Base-by-base conservation (phyloP, 345 rosid species). In the Moricandia arvensis region DNA sequence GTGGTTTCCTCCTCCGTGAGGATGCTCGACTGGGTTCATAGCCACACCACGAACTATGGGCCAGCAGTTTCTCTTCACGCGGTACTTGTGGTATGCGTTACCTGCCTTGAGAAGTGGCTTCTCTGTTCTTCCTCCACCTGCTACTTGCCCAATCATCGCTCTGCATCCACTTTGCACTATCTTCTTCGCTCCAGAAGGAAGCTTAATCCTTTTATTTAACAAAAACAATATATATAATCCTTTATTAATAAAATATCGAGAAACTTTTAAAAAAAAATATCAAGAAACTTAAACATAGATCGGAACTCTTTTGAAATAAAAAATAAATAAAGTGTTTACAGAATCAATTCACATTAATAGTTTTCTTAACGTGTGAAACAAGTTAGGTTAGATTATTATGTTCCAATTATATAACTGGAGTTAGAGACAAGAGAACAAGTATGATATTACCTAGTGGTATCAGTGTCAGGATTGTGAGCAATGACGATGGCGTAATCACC, bases 1-100 rank as follows among this genome's bases (percentile, higher is more conserved):
- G 55, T 88, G 93, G 88, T 88, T 88, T 78, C 93, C 90, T 69
- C 93, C 93, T 53, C 93, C 93, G 6, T 88, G 93, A 18, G 93
- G 93, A 86, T 88, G 93, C 74, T 88, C 93, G 2, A 88, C 93
- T 18, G 93, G 93, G 63, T 88, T 88, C 93, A 88, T 88, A 5
- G 93, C 89, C 49, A 88, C 93, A 84, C 93, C 93, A 68, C 93
- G 89, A 0, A 88, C 93, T 82, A 64, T 63, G 5, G 90, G 90
- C 93, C 93, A 88, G 80, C 88, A 85, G 84, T 88, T 88, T 77
- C 93, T 86, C 87, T 88, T 88, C 31, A 80, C 86, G 4, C 80
- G 73, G 79, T 24, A 85, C 77, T 88, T 88, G 79, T 87, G 88
- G 71, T 85, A 88, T 3, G 93, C 93, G 27, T 82, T 87, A 21